These are phyloP conservation scores for Trichosanthes truncata DNA, from an alignment of 306 rosid genomes.

Conservation along the genomic window DNA sequence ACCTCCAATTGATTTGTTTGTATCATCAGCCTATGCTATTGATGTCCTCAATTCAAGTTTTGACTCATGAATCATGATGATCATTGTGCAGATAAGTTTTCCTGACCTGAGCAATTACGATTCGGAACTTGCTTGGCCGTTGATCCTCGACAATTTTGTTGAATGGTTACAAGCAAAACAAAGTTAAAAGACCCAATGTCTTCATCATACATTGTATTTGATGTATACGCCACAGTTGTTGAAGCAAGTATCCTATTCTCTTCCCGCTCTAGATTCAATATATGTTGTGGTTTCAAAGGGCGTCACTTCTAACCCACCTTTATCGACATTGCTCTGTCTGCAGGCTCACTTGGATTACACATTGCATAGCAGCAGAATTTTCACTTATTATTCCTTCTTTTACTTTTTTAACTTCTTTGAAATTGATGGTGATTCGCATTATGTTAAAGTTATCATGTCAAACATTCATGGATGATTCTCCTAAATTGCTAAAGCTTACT, in stretches of 20 bases:
- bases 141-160: slow-evolving; percentile 87
- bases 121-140: slow-evolving; percentile 94
- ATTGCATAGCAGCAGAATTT: neutral
- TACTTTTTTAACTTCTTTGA: neutral
- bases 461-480: slow-evolving; percentile 1
- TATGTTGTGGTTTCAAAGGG: neutral
- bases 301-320: neutral
- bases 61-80: neutral
- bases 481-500: neutral
- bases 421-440: neutral
- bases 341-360: slow-evolving; percentile 29
- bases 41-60: neutral
- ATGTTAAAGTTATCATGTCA: slow-evolving; percentile 6
- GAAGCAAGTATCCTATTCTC: slow-evolving; percentile 19
- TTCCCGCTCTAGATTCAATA: neutral
- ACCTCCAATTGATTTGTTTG: neutral
- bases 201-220: slow-evolving; percentile 32
- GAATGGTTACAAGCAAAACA: slow-evolving; percentile 74
- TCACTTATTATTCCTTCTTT: neutral
- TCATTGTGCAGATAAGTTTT: slow-evolving; percentile 54
- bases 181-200: slow-evolving; percentile 21
- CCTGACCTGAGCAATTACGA: slow-evolving; percentile 57
- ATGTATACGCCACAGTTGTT: slow-evolving; percentile 22
- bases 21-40: neutral
- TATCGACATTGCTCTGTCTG: slow-evolving; percentile 14